Base-by-base conservation (phyloP, 108 stramenopile species). In the Epithemia pelagica region DNA sequence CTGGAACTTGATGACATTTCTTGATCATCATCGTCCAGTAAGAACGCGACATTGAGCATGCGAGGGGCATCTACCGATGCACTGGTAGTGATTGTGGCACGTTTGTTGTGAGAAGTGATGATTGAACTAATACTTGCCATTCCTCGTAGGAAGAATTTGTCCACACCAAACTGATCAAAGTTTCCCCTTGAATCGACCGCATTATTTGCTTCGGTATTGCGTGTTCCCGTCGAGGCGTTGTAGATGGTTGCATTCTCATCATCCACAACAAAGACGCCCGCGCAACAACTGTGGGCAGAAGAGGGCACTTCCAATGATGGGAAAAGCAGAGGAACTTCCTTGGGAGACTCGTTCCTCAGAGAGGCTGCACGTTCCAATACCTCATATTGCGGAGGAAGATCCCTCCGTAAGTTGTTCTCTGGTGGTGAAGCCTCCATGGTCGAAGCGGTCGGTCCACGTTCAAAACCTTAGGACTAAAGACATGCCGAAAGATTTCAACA, bases 281-380 rank as follows among this genome's bases (percentile, higher is more conserved):
- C 15, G 15, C 37, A 46, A 15, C 37, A 46, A 10, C 10, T 46
- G 37, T 46, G 15, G 37, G 37, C 10, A 46, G 37, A 46, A 46
- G 37, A 46, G 15, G 37, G 10, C 18, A 60, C 59, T 60, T 60
- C 59, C 59, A 60, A 60, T 28, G 59, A 60, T 28, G 59, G 57
- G 26, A 60, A 60, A 21, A 27, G 21, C 25, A 60, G 28, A 19
- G 59, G 27, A 27, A 60, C 30, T 28, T 60, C 59, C 21, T 21
- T 27, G 21, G 59, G 25, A 56, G 26, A 26, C 26, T 52, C 20
- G 15, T 56, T 26, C 55, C 10, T 56, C 55, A 56, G 24, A 26
- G 15, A 56, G n/a, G n/a, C n/a, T n/a, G n/a, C n/a, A n/a, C n/a
- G n/a, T n/a, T n/a, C n/a, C n/a, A n/a, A n/a, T n/a, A n/a, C n/a